These are phyloP conservation scores for Populus euphratica DNA, from an alignment of 345 rosid genomes.

Conservation along the genomic window DNA sequence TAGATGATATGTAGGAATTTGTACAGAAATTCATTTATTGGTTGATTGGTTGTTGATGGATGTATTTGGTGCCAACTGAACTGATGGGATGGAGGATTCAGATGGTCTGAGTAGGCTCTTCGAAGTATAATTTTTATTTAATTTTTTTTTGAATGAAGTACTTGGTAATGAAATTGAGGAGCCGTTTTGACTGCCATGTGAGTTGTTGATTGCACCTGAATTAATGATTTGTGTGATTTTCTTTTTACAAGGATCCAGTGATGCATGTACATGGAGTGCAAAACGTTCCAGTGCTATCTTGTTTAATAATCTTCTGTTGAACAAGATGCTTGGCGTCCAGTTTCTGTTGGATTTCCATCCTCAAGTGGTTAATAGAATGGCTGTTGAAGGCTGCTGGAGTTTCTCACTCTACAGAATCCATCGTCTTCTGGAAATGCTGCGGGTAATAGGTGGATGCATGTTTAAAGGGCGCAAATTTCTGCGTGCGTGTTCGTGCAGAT, in stretches of 20 bases:
- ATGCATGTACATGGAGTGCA: too few relatives aligned
- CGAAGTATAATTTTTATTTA: too few relatives aligned
- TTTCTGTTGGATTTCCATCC: too few relatives aligned
- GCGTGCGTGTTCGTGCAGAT: too few relatives aligned
- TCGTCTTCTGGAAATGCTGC: neutral
- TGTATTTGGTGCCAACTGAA: conserved; percentile 17
- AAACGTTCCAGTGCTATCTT: neutral
- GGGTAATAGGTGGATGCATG: too few relatives aligned
- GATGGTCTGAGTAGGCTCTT: neutral
- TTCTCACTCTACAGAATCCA: neutral
- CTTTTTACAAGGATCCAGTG: neutral
- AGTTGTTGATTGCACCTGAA: neutral
- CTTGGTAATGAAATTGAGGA: neutral
- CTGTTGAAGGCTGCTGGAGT: neutral
- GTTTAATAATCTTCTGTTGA: neutral
- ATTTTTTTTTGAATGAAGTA: neutral
- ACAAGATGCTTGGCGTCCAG: neutral
- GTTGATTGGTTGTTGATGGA: conserved; percentile 33
- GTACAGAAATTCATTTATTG: conserved; percentile 51
- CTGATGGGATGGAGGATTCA: conserved; percentile 15
- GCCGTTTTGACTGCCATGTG: neutral
- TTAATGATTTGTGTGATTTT: neutral
- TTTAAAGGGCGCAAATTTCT: too few relatives aligned
- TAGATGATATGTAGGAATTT: conserved; percentile 30
- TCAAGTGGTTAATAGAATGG: neutral